A percentile compares a stretch with the other conserved stretches of the same genome.
Conservation (phyloP, 495 filamentous ascomycete species). For the Tricharina praecox region DNA sequence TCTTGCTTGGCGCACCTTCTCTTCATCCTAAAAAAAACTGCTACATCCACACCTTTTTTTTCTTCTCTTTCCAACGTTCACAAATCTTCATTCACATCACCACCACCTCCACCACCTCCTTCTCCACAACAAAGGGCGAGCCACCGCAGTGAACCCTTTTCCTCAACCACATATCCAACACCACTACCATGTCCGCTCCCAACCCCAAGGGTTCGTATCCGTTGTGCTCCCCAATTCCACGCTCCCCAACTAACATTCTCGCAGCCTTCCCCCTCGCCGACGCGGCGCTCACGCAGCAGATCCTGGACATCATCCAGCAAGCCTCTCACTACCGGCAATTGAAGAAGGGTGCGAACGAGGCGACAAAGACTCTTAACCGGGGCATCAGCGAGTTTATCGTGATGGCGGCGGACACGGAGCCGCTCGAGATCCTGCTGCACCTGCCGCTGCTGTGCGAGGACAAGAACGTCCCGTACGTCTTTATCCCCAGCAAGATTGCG, state of each 20-base stretch:
- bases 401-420: slow-evolving; percentile 70
- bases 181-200: slow-evolving; percentile 15
- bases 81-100: too few species aligned
- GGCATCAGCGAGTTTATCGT: slow-evolving; percentile 79
- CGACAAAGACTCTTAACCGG: slow-evolving; percentile 76
- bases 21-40: too few species aligned
- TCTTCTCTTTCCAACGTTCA: background rate
- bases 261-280: slow-evolving; percentile 86
- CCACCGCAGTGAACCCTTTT: slow-evolving; percentile 27
- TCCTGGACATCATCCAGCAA: slow-evolving; percentile 79
- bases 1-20: too few species aligned
- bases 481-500: slow-evolving; percentile 50
- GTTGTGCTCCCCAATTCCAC: too few species aligned
- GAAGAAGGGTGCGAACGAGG: slow-evolving; percentile 68
- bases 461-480: slow-evolving; percentile 59
- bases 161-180: background rate
- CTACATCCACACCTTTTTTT: background rate
- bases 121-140: slow-evolving; percentile 21
- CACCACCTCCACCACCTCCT: background rate
- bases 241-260: background rate
- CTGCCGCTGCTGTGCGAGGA: slow-evolving; percentile 75
- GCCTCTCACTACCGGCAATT: slow-evolving; percentile 67
- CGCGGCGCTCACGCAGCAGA: slow-evolving; percentile 53
- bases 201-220: slow-evolving; percentile 22
- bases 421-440: slow-evolving; percentile 82